Conservation (phyloP, 2,329 filamentous ascomycete species). For the Diaporthe vaccinii region DNA sequence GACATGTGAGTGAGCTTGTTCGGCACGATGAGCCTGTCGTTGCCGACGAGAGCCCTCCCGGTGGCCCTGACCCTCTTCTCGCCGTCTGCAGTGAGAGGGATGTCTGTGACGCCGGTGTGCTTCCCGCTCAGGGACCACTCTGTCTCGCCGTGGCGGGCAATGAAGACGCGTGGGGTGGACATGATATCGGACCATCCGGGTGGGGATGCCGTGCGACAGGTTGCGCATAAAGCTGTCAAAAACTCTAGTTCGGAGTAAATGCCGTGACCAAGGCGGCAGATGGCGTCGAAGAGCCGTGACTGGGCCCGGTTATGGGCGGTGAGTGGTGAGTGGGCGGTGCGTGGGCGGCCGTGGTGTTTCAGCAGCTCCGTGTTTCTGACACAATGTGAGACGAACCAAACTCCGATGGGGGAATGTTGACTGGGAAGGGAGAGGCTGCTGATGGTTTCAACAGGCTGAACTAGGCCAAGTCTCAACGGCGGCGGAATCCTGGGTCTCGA, state of each 20-base stretch:
- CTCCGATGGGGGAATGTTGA: conserved; percentile 4
- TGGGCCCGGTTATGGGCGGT: too few species aligned
- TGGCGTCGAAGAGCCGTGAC: conserved; percentile 4
- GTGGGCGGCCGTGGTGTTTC: conserved; percentile 3
- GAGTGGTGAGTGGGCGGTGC: background rate
- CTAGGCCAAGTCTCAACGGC: conserved; percentile 1
- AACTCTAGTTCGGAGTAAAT: conserved; percentile 35
- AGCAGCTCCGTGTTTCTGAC: conserved; percentile 25
- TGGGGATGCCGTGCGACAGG: background rate
- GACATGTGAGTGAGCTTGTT: conserved; percentile 86
- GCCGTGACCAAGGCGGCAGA: conserved; percentile 10
- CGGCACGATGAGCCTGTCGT: conserved; percentile 87
- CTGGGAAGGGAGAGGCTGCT: background rate
- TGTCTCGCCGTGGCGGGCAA: conserved; percentile 92
- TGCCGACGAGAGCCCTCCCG: conserved; percentile 85
- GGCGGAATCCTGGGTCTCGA: background rate
- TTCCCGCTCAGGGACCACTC: conserved; percentile 92
- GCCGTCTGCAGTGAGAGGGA: conserved; percentile 85
- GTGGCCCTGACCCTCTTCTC: conserved; percentile 83
- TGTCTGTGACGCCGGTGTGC: conserved; percentile 89
- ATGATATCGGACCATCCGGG: conserved; percentile 44
- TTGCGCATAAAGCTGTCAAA: conserved; percentile 16
- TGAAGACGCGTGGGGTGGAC: conserved; percentile 79
- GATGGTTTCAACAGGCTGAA: conserved; percentile 21
- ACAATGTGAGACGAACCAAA: conserved; percentile 28